Conservation (phyloP, 768 basidiomycete genomes). For the Gymnopilus junonius region DNA sequence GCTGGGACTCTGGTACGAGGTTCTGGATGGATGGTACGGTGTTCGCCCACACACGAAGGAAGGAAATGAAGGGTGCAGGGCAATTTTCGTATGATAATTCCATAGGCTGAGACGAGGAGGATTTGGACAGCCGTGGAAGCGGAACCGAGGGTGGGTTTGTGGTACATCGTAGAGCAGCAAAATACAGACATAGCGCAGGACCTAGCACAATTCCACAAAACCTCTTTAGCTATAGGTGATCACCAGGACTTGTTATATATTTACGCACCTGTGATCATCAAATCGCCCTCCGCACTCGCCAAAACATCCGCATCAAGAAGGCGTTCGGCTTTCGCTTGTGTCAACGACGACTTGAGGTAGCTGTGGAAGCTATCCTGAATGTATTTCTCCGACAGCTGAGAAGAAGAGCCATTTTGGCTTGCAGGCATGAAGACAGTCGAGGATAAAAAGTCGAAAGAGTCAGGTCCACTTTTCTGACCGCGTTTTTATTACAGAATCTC, state of each 20-base stretch:
- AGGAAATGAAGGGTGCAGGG: slow-evolving; percentile 66
- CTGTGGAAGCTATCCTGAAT: slow-evolving; percentile 83
- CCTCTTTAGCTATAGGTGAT: too few relatives aligned
- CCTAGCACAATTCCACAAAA: slow-evolving; percentile 45
- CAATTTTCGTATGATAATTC: slow-evolving; percentile 72
- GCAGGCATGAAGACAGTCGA: background rate
- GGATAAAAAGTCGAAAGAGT: background rate
- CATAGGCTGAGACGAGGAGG: slow-evolving; percentile 42
- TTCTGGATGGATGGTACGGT: slow-evolving; percentile 67
- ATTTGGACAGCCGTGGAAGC: slow-evolving; percentile 62
- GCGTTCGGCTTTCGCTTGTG: slow-evolving; percentile 76
- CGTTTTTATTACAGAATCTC: background rate
- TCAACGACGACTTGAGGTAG: slow-evolving; percentile 78
- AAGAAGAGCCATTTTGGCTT: background rate
- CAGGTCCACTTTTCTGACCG: background rate
- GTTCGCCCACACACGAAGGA: slow-evolving; percentile 75
- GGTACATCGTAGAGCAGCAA: slow-evolving; percentile 77
- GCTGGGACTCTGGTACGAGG: slow-evolving; percentile 66
- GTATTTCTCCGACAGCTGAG: slow-evolving; percentile 58
- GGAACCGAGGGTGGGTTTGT: slow-evolving; percentile 83
- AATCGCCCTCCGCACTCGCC: slow-evolving; percentile 77
- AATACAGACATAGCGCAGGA: slow-evolving; percentile 83
- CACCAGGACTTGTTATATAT: background rate
- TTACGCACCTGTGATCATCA: slow-evolving; percentile 83
- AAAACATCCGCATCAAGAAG: slow-evolving; percentile 75